Base-by-base conservation (phyloP, 192 early-diverging fungal species). In the Coemansia sp. region DNA sequence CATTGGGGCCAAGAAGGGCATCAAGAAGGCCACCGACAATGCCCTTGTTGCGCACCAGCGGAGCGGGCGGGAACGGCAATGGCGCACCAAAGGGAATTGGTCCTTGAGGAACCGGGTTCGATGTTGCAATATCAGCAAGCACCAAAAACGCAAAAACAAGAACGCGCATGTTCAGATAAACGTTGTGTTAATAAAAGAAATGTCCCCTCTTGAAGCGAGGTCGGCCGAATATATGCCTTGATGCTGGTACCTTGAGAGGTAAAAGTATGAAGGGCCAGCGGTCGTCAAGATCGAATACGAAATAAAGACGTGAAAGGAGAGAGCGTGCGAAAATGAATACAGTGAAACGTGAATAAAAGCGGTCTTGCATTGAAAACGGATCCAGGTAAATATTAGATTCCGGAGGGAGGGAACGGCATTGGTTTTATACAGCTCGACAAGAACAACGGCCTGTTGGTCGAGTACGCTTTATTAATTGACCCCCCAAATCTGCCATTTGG, bases 131-230 rank as follows among this genome's bases (percentile, higher is more conserved):
- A 53, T 76, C 71, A 23, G 79, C 79, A 9, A 82, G 68, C 21
- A 82, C 79, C 30, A 64, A 44, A 57, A 82, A 82, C 24, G 79
- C 74, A 55, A 67, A 67, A 26, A 82, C 74, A 6, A 76, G 79
- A 26, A 82, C 79, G 38, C 75, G 75, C 79, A 82, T 81, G n/a
- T 41, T 51, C 51, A 23, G 24, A 15, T 23, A 53, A 26, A 23
- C 10, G 46, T 49, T 20, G 46, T 49, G 46, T 20, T 18, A 49
- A 26, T 53, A 23, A 6, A 35, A n/a, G 20, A 15, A 4, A 35
- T 30, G 30, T 30, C 30, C 7, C 30, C 7, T 36, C 34, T 3
- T 34, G 48, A 41, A 12, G 12, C 7, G 12, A 46, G 44, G 44
- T 46, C 44, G 16, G 18, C 44, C 44, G 44, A 46, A 46, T 46